phyloP scores from a whole-genome alignment of 2,329 filamentous ascomycete species.

The Aspergillus chevalieri region DNA sequence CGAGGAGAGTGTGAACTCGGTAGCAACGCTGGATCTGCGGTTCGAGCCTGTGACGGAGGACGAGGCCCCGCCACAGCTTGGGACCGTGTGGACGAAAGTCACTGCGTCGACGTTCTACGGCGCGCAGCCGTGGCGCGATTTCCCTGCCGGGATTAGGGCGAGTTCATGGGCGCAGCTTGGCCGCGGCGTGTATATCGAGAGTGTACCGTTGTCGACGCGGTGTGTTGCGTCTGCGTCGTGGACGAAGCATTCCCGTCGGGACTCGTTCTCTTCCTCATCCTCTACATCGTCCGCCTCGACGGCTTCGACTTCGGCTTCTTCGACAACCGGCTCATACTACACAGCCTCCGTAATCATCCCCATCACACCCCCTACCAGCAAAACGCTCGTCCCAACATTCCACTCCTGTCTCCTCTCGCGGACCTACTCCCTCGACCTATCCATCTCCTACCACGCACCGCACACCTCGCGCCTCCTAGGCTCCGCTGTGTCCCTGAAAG shows the following conservation, averaged over 20 bases:
- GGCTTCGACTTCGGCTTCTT: slow-evolving; percentile 33
- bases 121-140: slow-evolving; percentile 44
- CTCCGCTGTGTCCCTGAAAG: slow-evolving; percentile 34
- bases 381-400: slow-evolving; percentile 62
- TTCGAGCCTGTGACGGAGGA: slow-evolving; percentile 52
- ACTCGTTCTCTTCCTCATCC: slow-evolving; percentile 23
- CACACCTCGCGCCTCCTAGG: slow-evolving; percentile 33
- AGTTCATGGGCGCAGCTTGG: slow-evolving; percentile 36
- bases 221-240: slow-evolving; percentile 54
- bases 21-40: slow-evolving; percentile 51
- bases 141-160: slow-evolving; percentile 41
- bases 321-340: slow-evolving; percentile 49
- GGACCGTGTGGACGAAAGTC: slow-evolving; percentile 49
- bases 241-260: slow-evolving; percentile 41
- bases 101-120: slow-evolving; percentile 55
- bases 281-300: slow-evolving; percentile 25
- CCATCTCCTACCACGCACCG: slow-evolving; percentile 50
- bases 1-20: slow-evolving; percentile 45
- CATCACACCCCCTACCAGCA: slow-evolving; percentile 54
- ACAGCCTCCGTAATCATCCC: slow-evolving; percentile 59
- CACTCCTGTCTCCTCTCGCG: slow-evolving; percentile 63
- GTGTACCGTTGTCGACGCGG: slow-evolving; percentile 48
- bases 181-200: slow-evolving; percentile 50
- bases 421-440: slow-evolving; percentile 56
- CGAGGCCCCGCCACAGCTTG: slow-evolving; percentile 48